Conservation (phyloP, 768 basidiomycete species). For the Boletus rubescentipes region DNA sequence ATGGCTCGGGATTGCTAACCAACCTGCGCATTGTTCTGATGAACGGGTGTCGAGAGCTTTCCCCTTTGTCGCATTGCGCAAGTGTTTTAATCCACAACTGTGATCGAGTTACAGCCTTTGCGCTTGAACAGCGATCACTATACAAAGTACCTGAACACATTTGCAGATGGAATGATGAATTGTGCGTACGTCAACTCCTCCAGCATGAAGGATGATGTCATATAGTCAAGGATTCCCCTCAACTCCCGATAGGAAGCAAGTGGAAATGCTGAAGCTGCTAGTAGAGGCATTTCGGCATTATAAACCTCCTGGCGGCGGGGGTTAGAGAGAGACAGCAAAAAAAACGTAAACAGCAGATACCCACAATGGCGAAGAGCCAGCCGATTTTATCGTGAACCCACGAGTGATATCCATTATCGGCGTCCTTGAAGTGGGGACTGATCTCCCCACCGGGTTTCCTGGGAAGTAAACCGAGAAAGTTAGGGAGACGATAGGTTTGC, state of each 20-base stretch:
- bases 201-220: conserved; percentile 32
- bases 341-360: neutral
- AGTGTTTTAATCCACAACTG: conserved; percentile 27
- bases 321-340: neutral
- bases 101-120: conserved; percentile 12
- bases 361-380: conserved; percentile 22
- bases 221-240: conserved; percentile 27
- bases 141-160: neutral
- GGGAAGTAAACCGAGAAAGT: conserved; percentile 24
- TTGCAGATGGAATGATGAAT: neutral
- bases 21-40: conserved; percentile 27
- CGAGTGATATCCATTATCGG: conserved; percentile 19
- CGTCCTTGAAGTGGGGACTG: conserved; percentile 25
- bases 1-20: neutral
- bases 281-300: conserved; percentile 26
- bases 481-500: conserved; percentile 25
- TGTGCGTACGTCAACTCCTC: conserved; percentile 28
- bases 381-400: conserved; percentile 26
- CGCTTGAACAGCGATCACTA: conserved; percentile 29
- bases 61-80: conserved; percentile 14
- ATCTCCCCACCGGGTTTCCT: conserved; percentile 30
- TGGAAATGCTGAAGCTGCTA: conserved; percentile 27
- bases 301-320: conserved; percentile 20
- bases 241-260: conserved; percentile 21
- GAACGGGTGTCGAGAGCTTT: conserved; percentile 22